These are phyloP conservation scores for Narthecium ossifragum DNA, from an alignment of 106 monocot species.

Conservation along the genomic window DNA sequence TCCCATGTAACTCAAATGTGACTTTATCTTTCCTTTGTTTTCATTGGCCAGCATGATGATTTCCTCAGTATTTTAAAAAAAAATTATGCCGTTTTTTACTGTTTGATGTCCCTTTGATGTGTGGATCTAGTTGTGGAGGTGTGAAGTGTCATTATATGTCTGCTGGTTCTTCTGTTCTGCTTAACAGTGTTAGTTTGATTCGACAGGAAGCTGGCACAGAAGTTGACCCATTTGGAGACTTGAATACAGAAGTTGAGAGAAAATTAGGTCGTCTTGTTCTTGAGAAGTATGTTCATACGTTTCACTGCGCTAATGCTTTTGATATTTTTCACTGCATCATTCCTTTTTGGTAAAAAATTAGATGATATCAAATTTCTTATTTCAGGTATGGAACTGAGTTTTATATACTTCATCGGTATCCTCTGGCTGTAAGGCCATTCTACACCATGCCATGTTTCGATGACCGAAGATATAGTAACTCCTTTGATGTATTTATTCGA, in stretches of 20 bases:
- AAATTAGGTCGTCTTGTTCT: conserved; percentile 86
- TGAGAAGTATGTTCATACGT: conserved; percentile 55
- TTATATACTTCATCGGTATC: conserved; percentile 83
- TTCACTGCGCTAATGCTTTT: too few relatives aligned
- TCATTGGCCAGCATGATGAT: too few relatives aligned
- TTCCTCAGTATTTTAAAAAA: too few relatives aligned
- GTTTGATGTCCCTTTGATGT: too few relatives aligned
- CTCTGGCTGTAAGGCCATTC: conserved; percentile 88
- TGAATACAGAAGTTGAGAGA: conserved; percentile 88
- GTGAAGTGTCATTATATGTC: too few relatives aligned
- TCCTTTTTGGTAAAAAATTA: background rate
- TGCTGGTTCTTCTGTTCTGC: too few relatives aligned
- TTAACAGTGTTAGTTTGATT: too few relatives aligned
- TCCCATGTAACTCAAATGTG: background rate
- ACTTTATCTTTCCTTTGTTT: background rate
- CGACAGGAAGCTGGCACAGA: conserved; percentile 79
- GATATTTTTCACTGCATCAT: too few relatives aligned
- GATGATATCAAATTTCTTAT: background rate
- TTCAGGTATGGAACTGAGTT: conserved; percentile 86
- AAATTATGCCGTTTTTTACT: too few relatives aligned
- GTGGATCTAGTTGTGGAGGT: too few relatives aligned
- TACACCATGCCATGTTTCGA: conserved; percentile 99
- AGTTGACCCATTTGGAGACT: conserved; percentile 82
- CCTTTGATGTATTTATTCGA: conserved; percentile 98
- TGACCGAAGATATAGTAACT: conserved; percentile 73